Base-by-base conservation (phyloP, 257 asterid genomes). In the Mitragyna speciosa region DNA sequence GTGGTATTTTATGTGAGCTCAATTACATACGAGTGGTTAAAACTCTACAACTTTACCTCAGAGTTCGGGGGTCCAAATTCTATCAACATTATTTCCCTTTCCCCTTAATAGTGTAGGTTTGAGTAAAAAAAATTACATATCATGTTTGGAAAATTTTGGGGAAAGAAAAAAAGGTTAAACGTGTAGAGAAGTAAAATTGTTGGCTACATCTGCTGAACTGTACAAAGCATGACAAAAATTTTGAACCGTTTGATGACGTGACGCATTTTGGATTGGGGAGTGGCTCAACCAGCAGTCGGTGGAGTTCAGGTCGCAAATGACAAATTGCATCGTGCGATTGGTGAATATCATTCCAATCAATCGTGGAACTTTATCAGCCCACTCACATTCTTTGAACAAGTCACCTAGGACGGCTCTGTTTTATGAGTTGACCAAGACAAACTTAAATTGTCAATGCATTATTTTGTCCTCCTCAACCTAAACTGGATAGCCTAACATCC, bases 351-450 rank as follows among this genome's bases (percentile, higher is more conserved):
- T 12, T 14, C 19, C 41, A 36, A 8, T 59, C 41, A 36, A 8
- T 59, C 5, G 33, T 59, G 59, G 41, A 26, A n/a, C 31, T 28
- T 59, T 30, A 24, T 24, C 8, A 1, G 33, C 28, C 68, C 69
- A 74, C 52, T 54, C 5, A 22, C 9, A 24, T 71, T 24, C 17
- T 76, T 76, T 76, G 79, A 76, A 63, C 39, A 26, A 76, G 47
- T 63, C 79, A 76, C 72, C 49, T 14, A 26, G 63, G 75, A n/a
- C 75, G 79, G 49, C 79, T 63, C 47, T 31, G n/a, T 4, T 52
- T 24, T 24, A 26, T 41, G 26, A 28, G 72, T 12, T 76, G 72
- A 63, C 72, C 72, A 45, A 45, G 30, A 7, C 79, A 63, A 41
- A 75, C 20, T 74, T 17, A 20, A 70, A 24, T 22, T 11, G 56